Evolutionary conservation across 805 yeast genomes (phyloP), one percentile per base, ranked within the genome.

Genomic region (Kurtzmaniella cleridarum): DNA sequence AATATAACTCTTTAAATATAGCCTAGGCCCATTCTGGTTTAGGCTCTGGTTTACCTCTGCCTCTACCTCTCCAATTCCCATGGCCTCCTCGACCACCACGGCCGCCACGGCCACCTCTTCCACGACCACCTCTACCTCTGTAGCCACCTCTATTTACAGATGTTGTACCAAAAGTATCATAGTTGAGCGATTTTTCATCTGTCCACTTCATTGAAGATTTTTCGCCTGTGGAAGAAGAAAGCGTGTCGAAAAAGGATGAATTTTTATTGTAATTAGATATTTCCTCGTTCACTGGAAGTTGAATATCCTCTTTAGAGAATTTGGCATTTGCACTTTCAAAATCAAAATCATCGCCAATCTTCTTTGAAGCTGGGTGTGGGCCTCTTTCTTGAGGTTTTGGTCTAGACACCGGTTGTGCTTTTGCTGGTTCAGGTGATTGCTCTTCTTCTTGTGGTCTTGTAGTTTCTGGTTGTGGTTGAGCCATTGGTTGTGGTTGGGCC

Each of bases 201-300:
- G 73, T 66, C 80, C 95, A 82, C 53, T 79, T 74, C 76, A 78
- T 67, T 27, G 54, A 34, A 18, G 62, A 54, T 35, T 72, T 72
- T 38, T 73, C 75, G 34, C 57, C 66, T 29, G 80, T 70, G 3
- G 88, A 80, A 9, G 88, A 76, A 9, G 95, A 84, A 41, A 91
- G 77, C 44, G 76, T 78, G 62, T 93, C 98, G 54, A 91, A 91
- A 60, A 93, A 91, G 1, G 97, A 89, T 11, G 88, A 77, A 53
- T 76, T 75, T 59, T 81, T 88, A 65, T 89, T 76, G 66, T 93
- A 93, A 23, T 51, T 54, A 8, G 54, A 39, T 28, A 42, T 48
- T 20, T 59, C 63, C 17, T 54, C 50, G 8, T 40, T 50, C 13
- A 52, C 68, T 27, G 60, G 69, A 42, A 59, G 61, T 18, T 51